Conservation (phyloP, 345 rosid species). For the Mercurialis annua region DNA sequence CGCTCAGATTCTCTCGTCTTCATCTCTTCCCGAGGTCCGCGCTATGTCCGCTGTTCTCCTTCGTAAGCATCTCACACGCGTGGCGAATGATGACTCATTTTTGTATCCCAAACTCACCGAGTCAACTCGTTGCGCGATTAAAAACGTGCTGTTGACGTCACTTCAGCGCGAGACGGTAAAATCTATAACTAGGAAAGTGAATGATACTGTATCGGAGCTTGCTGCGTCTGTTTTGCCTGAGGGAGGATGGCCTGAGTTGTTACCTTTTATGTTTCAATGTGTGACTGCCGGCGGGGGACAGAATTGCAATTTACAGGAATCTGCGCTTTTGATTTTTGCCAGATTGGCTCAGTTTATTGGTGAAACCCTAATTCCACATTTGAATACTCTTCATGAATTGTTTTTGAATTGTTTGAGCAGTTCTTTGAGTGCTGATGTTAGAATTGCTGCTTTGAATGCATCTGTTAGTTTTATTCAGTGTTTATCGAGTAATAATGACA, state of each 20-base stretch:
- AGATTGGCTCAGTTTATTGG: slow-evolving; percentile 82
- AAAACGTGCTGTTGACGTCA: slow-evolving; percentile 59
- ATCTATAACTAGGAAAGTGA: slow-evolving; percentile 70
- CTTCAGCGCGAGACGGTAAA: slow-evolving; percentile 70
- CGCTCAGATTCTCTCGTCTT: slow-evolving; percentile 69
- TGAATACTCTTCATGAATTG: slow-evolving; percentile 70
- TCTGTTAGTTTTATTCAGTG: slow-evolving; percentile 85
- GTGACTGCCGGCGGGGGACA: slow-evolving; percentile 68
- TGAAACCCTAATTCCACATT: slow-evolving; percentile 63
- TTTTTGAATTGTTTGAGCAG: slow-evolving; percentile 62
- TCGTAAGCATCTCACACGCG: slow-evolving; percentile 86
- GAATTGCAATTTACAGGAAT: slow-evolving; percentile 74
- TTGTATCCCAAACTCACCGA: slow-evolving; percentile 74
- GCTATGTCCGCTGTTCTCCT: slow-evolving; percentile 97
- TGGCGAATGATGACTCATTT: slow-evolving; percentile 47
- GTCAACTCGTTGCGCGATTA: slow-evolving; percentile 65
- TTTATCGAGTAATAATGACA: slow-evolving; percentile 50
- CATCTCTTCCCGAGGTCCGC: slow-evolving; percentile 63
- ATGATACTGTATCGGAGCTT: slow-evolving; percentile 87
- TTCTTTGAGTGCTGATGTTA: slow-evolving; percentile 58
- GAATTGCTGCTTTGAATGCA: slow-evolving; percentile 87
- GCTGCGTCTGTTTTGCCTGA: slow-evolving; percentile 72
- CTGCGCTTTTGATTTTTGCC: slow-evolving; percentile 76
- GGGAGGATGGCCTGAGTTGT: slow-evolving; percentile 87
- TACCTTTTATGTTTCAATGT: slow-evolving; percentile 92